Base-by-base conservation (phyloP, 139 green algal species). In the Raphidocelis subcapitata region DNA sequence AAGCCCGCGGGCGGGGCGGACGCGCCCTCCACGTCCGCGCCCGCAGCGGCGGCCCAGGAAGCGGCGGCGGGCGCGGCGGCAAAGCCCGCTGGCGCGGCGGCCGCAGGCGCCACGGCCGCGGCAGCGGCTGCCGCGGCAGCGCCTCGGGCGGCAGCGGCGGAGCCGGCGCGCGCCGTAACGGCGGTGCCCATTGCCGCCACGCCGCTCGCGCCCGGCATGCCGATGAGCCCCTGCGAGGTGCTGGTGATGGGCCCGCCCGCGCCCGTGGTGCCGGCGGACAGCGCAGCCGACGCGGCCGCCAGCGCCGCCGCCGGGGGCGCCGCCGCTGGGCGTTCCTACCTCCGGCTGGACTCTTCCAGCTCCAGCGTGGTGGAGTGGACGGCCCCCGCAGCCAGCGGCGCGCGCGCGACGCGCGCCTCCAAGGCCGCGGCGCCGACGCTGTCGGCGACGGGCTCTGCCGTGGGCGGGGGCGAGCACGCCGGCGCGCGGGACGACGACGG, bases 101-200 rank as follows among this genome's bases (percentile, higher is more conserved):
- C 12, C 5, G 0, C 44, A 23, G 18, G 36, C 37, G 15, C 54
- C 37, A 55, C 52, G 49, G 67, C 23, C 32, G n/a, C n/a, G n/a
- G n/a, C n/a, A n/a, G n/a, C n/a, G n/a, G n/a, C n/a, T n/a, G n/a
- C n/a, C n/a, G n/a, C n/a, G n/a, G n/a, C n/a, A n/a, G n/a, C n/a
- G n/a, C n/a, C n/a, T n/a, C n/a, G n/a, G n/a, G n/a, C n/a, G n/a
- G n/a, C n/a, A n/a, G n/a, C n/a, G n/a, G 57, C n/a, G n/a, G n/a
- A n/a, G n/a, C 73, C 77, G 5, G 57, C 72, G 32, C 80, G 79
- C 29, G 62, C 86, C n/a, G 65, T 80, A 28, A 67, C 63, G 23
- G 70, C 68, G 14, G 49, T 69, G 20, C 62, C 67, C 18, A 44
- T 75, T 5, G 65, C 26, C 26, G 54, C n/a, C 15, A 26, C 41